A percentile compares a stretch with the other conserved stretches of the same genome.
These are phyloP conservation scores for Penicillium sp. DNA, from an alignment of 2,329 filamentous ascomycete species.

Conservation along the genomic window DNA sequence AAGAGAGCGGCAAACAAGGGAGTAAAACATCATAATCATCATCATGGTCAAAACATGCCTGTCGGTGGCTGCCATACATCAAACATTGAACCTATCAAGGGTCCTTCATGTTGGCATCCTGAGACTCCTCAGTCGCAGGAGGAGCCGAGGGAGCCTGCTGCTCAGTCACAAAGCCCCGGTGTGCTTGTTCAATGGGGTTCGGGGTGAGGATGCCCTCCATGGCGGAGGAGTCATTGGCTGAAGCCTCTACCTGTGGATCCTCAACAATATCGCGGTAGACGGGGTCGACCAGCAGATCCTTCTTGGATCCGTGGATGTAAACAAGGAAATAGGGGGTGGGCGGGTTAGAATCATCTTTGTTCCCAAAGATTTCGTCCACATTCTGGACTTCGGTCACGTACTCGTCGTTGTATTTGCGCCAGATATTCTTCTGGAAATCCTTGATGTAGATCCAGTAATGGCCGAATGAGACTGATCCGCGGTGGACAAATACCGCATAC, in stretches of 20 bases:
- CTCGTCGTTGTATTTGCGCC: constrained; percentile 94
- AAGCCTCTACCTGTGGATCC: neutral
- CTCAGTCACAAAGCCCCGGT: neutral
- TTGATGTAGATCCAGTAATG: constrained; percentile 98
- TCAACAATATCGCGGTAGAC: constrained; percentile 49
- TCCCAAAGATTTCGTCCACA: constrained; percentile 66
- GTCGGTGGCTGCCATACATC: neutral
- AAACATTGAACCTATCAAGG: neutral
- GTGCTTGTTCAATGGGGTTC: neutral
- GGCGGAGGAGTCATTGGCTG: neutral
- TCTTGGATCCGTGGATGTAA: constrained; percentile 71
- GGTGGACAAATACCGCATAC: constrained; percentile 91
- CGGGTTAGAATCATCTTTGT: constrained; percentile 59
- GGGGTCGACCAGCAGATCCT: constrained; percentile 59
- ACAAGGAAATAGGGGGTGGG: constrained; percentile 83
- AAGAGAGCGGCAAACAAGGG: neutral
- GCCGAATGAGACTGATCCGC: constrained; percentile 65
- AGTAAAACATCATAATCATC: neutral
- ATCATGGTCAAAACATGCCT: neutral
- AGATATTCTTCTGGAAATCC: constrained; percentile 77
- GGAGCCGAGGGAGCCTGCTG: neutral
- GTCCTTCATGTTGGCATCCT: neutral
- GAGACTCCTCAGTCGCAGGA: neutral
- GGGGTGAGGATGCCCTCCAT: neutral
- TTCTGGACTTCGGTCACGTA: constrained; percentile 69